Evolutionary conservation across 768 basidiomycete genomes (phyloP).

Genomic region (Tricholoma sp.): DNA sequence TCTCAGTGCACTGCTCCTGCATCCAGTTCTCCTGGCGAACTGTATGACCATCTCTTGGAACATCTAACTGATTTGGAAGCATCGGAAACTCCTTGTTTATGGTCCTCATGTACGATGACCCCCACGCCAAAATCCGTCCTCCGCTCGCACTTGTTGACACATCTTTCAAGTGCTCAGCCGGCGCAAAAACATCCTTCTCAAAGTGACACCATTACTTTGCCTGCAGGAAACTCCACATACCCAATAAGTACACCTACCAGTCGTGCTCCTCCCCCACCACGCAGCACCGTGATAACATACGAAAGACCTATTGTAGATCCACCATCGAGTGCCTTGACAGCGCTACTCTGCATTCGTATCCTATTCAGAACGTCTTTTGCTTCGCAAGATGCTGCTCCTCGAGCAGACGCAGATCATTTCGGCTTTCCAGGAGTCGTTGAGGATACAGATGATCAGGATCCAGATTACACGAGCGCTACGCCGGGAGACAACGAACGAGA

Average conservation of each 20-base stretch:
- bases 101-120: slow-evolving; percentile 60
- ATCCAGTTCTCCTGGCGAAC: slow-evolving; percentile 49
- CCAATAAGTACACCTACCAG: slow-evolving; percentile 59
- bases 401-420: slow-evolving; percentile 80
- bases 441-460: slow-evolving; percentile 65
- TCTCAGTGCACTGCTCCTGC: slow-evolving; percentile 46
- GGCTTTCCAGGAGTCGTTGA: slow-evolving; percentile 84
- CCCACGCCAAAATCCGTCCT: slow-evolving; percentile 45
- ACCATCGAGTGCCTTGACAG: slow-evolving; percentile 70
- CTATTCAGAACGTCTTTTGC: slow-evolving; percentile 79
- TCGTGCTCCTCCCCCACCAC: slow-evolving; percentile 70
- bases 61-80: slow-evolving; percentile 45
- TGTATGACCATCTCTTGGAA: slow-evolving; percentile 69
- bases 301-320: slow-evolving; percentile 57
- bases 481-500: slow-evolving; percentile 52
- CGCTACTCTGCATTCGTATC: slow-evolving; percentile 78
- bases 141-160: slow-evolving; percentile 70
- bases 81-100: slow-evolving; percentile 53
- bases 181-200: slow-evolving; percentile 61
- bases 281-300: slow-evolving; percentile 55
- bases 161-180: slow-evolving; percentile 59
- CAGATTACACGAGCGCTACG: slow-evolving; percentile 41
- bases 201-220: slow-evolving; percentile 68
- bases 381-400: slow-evolving; percentile 59
- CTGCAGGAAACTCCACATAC: slow-evolving; percentile 48